Conservation (phyloP, 176 grass and related monocot genomes). For the Oryza officinalis region DNA sequence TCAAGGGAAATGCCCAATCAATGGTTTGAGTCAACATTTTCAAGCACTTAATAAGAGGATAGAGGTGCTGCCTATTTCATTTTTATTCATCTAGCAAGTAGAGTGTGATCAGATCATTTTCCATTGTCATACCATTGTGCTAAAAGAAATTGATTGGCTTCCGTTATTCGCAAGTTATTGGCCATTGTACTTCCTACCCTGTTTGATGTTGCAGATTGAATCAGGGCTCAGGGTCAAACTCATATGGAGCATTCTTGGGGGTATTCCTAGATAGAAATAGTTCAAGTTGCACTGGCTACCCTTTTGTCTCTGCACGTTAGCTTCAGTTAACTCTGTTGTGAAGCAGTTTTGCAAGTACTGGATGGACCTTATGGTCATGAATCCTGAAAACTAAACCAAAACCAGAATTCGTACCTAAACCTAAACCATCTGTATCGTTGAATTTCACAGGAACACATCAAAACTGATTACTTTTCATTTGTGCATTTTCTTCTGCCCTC, state of each 20-base stretch:
- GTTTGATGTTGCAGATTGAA: too few relatives aligned
- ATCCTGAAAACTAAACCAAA: background rate
- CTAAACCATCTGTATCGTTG: background rate
- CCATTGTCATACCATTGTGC: too few relatives aligned
- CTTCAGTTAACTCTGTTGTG: background rate
- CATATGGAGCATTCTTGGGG: too few relatives aligned
- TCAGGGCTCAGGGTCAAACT: too few relatives aligned
- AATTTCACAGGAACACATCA: background rate
- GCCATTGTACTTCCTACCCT: too few relatives aligned
- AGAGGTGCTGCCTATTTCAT: too few relatives aligned
- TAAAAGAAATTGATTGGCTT: too few relatives aligned
- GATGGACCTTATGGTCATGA: background rate
- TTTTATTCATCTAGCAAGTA: too few relatives aligned
- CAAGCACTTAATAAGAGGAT: background rate
- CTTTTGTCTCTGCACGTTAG: background rate
- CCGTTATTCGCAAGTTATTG: too few relatives aligned
- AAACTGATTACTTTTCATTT: background rate
- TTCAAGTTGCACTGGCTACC: background rate
- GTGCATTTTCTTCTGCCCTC: background rate
- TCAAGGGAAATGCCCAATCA: background rate
- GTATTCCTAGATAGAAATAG: too few relatives aligned
- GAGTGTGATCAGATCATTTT: too few relatives aligned
- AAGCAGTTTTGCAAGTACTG: background rate
- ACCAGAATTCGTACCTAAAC: background rate
- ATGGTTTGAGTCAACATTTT: background rate